Conservation (phyloP, 1,284 basidiomycete species). For the Malassezia globosa region DNA sequence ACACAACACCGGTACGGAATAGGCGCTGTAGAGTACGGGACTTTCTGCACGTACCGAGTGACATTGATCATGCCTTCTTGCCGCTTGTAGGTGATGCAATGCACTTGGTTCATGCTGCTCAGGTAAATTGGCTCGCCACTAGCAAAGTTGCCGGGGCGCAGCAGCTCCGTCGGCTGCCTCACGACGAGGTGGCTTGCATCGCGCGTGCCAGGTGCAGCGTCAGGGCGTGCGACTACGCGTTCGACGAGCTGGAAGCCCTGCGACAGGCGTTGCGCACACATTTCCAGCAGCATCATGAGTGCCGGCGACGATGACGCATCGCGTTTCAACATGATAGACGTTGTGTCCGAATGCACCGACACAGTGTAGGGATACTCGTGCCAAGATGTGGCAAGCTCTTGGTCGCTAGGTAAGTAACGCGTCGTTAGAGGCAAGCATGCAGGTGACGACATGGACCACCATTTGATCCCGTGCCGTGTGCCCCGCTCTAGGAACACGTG, state of each 20-base stretch:
- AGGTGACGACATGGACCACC: constrained; percentile 60
- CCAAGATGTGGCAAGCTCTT: constrained; percentile 38
- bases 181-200: constrained; percentile 22
- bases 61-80: constrained; percentile 77
- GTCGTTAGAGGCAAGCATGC: constrained; percentile 79
- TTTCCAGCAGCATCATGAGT: constrained; percentile 67
- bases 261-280: constrained; percentile 78
- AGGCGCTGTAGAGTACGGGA: constrained; percentile 55
- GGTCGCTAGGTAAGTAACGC: constrained; percentile 51
- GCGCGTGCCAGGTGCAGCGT: constrained; percentile 16
- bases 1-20: constrained; percentile 76
- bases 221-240: constrained; percentile 2
- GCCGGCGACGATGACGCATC: constrained; percentile 57
- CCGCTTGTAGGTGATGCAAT: constrained; percentile 67
- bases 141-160: constrained; percentile 41
- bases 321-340: constrained; percentile 41
- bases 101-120: constrained; percentile 89
- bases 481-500: constrained; percentile 66
- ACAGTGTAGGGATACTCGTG: constrained; percentile 44
- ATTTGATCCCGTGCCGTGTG: constrained; percentile 82
- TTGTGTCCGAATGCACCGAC: constrained; percentile 36
- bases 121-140: constrained; percentile 62
- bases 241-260: constrained; percentile 93
- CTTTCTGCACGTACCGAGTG: constrained; percentile 68
- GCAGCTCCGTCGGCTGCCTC: constrained; percentile 40